Base-by-base conservation (phyloP, 1,139 yeast species). In the Magnusiomyces fungicola region DNA sequence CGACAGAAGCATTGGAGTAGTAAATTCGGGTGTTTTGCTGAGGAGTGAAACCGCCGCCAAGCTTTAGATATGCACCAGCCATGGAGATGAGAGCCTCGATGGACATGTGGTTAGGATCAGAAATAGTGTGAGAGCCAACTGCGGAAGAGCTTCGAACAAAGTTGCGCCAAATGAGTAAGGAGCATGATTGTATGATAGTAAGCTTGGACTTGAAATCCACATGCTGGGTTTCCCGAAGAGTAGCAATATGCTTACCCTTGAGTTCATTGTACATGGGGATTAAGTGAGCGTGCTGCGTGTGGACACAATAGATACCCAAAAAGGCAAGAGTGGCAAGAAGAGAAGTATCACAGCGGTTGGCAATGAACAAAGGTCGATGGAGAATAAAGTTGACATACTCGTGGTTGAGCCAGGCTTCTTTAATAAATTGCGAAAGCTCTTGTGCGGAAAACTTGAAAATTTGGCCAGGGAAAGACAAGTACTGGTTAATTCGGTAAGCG, bases 311-410 rank as follows among this genome's bases (percentile, higher is more conserved):
- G 71, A 71, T 67, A 3, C 77, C 77, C 24, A 72, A 53, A 14
- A 66, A 56, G 23, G 67, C 61, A 55, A 72, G 56, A 3, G 67
- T 62, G 3, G 69, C 66, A 40, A 73, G 53, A 40, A 73, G 56
- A 30, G 63, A 59, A 1, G 66, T 58, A 49, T 67, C 60, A 21
- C 60, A 54, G 14, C 54, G 53, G 41, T 67, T 62, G 3, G 71
- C 65, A 48, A 66, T 61, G 52, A 71, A 72, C 1, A 75, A 67
- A 6, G 73, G 65, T 16, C 65, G 57, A 56, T 73, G 77, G n/a
- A 73, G 56, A 33, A 69, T 57, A 34, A 50, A 44, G 41, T 52
- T 50, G 19, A 66, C 50, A 10, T 53, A 56, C 14, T 49, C 53
- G 4, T 55, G 53, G 10, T 46, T 45, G 14, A 24, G 22, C 63